Base-by-base conservation (phyloP, 1,284 basidiomycete genomes). In the Microstroma glucosiphilum region DNA sequence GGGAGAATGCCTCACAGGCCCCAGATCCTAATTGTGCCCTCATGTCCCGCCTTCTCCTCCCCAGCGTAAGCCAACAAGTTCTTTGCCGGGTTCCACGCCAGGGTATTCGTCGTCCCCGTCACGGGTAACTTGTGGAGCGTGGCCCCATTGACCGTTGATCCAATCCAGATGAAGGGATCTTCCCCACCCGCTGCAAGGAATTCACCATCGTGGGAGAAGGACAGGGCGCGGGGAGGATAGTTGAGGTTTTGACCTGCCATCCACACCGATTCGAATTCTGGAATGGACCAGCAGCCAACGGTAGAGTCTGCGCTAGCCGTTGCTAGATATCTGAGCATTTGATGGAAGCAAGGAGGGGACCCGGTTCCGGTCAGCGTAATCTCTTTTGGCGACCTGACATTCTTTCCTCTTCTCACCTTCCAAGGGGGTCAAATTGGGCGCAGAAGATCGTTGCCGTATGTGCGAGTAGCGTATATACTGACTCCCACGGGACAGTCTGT, bases 161-260 rank as follows among this genome's bases (percentile, higher is more conserved):
- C 51, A 54, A 75, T 69, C 12, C 51, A 46, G 43, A 75, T 66
- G 17, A 69, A 69, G 1, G 58, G 19, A 53, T 78, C 76, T 56
- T 78, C 75, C 1, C 76, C 76, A 21, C 69, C 73, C 0, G 66
- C 65, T 0, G 76, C 75, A 0, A 78, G 54, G 25, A 76, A 64
- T 51, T 78, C 76, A 1, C 76, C 75, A 21, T 78, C 76, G 57
- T 66, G 68, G 11, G 70, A 73, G 55, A 78, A 78, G 1, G 65
- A 65, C 19, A 78, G 70, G 7, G 67, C 61, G 15, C 76, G 61
- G 0, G 72, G 63, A 0, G 74, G 72, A 48, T 66, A 69, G 1
- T 62, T 42, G 9, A 71, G 63, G 9, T 49, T 53, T 26, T 13
- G 13, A 19, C 68, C 66, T 21, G 69, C 53, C 63, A 75, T 69